Base-by-base conservation (phyloP, 2,329 filamentous ascomycete species). In the Aureobasidium leucospermi region DNA sequence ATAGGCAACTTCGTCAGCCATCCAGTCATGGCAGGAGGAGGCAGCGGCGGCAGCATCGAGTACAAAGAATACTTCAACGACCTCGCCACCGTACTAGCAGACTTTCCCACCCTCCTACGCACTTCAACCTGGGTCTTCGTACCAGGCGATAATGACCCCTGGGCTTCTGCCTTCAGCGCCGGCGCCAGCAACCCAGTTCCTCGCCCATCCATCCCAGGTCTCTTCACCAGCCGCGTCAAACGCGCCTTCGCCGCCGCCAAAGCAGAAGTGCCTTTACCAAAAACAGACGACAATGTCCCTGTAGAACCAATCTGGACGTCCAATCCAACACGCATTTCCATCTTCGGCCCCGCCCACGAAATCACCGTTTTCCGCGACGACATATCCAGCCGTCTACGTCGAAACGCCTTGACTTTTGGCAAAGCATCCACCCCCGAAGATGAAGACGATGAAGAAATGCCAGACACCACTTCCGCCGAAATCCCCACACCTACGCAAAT, bases 51-150 rank as follows among this genome's bases (percentile, higher is more conserved):
- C 39, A 93, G 89, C 72, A 92, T 97, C 66, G 91, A 96, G 74
- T 97, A 96, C 77, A 97, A 97, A 76, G 94, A 97, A 74, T 87
- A 89, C 70, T 96, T 97, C 71, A 91, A 99, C 74, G 84, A 86
- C 8, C 81, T 99, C 11, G 93, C 94, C 3, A 85, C 86, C 2
- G 81, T 90, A 1, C 80, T 99, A 6, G 81, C 89, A 7, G 91
- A 97, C 65, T 97, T 90, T 68, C 90, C 90, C 3, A 80, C 82
- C 0, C 81, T 99, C 13, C 81, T 97, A 45, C 86, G 87, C 60
- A 82, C 83, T 29, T 87, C 89, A 5, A 93, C 89, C 0, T 96
- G 97, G 71, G 79, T 96, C 34, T 96, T 99, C 69, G 88, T 97
- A 0, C 94, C 94, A 0, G 94, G 94, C 32, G 93, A 97, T 74